Conservation (phyloP, 768 basidiomycete species). For the Rhizopogon roseolus region DNA sequence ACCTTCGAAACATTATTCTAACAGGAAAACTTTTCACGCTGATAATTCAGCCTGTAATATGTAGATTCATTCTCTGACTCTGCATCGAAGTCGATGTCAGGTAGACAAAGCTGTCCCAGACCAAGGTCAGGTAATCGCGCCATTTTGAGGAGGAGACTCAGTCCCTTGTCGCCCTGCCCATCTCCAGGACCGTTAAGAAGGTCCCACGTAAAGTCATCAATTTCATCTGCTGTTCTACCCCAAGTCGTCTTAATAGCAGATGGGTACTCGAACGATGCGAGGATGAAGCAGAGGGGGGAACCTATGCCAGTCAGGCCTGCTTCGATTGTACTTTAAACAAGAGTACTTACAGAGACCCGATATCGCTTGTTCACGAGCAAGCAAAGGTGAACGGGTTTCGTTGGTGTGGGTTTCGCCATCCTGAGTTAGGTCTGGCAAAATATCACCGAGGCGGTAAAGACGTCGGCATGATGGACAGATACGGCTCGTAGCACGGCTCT, state of each 20-base stretch:
- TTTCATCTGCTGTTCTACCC: slow-evolving; percentile 65
- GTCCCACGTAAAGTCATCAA: slow-evolving; percentile 63
- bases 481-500: slow-evolving; percentile 63
- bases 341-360: slow-evolving; percentile 68
- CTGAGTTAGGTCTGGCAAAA: slow-evolving; percentile 44
- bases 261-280: slow-evolving; percentile 64
- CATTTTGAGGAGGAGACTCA: slow-evolving; percentile 72
- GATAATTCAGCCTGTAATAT: neutral
- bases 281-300: slow-evolving; percentile 71
- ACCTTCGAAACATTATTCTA: neutral
- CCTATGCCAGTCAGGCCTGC: slow-evolving; percentile 37
- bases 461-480: slow-evolving; percentile 78
- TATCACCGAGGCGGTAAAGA: slow-evolving; percentile 66
- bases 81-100: slow-evolving; percentile 23
- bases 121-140: slow-evolving; percentile 71
- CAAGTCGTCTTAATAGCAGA: slow-evolving; percentile 60
- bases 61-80: slow-evolving; percentile 8
- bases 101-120: slow-evolving; percentile 51
- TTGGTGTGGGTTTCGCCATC: slow-evolving; percentile 11
- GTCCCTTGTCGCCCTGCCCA: slow-evolving; percentile 30
- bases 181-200: slow-evolving; percentile 44
- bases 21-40: neutral
- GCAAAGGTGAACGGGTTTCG: slow-evolving; percentile 31
- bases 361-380: slow-evolving; percentile 58
- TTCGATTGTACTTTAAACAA: neutral